Conservation (phyloP, 1,284 basidiomycete species). For the Exobasidium cylindrosporum region DNA sequence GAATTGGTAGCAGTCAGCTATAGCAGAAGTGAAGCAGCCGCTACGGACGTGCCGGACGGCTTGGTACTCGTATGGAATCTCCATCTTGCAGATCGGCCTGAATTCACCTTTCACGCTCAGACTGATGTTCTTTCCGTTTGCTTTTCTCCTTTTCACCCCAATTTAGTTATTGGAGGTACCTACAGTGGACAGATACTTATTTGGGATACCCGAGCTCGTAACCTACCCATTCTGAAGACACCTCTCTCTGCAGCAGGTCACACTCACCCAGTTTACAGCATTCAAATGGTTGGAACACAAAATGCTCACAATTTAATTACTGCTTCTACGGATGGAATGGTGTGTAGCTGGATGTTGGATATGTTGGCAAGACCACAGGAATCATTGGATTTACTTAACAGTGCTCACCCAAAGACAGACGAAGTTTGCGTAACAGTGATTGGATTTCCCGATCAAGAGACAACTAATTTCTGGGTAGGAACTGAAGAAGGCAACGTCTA, state of each 20-base stretch:
- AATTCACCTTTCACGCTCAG: slow-evolving; percentile 98
- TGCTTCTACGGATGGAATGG: slow-evolving; percentile 89
- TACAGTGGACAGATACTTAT: slow-evolving; percentile 96
- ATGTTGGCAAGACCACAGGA: slow-evolving; percentile 87
- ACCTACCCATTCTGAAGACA: slow-evolving; percentile 87
- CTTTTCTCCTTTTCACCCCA: slow-evolving; percentile 96
- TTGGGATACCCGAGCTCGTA: slow-evolving; percentile 95
- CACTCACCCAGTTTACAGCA: slow-evolving; percentile 95
- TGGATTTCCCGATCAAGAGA: slow-evolving; percentile 90
- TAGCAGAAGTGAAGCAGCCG: slow-evolving; percentile 88
- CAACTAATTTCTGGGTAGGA: slow-evolving; percentile 90
- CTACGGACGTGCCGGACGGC: slow-evolving; percentile 68
- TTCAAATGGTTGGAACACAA: slow-evolving; percentile 95
- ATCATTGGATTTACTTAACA: slow-evolving; percentile 34
- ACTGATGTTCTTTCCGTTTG: slow-evolving; percentile 94
- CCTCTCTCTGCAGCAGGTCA: slow-evolving; percentile 85
- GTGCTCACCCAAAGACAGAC: slow-evolving; percentile 58
- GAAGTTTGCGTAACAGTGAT: slow-evolving; percentile 91
- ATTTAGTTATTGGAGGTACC: slow-evolving; percentile 92
- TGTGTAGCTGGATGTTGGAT: slow-evolving; percentile 96
- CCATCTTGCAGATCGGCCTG: slow-evolving; percentile 87
- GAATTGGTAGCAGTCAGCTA: slow-evolving; percentile 93
- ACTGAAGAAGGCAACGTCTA: slow-evolving; percentile 97
- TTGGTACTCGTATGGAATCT: slow-evolving; percentile 97
- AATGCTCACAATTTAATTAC: slow-evolving; percentile 96